Evolutionary conservation across 2,329 filamentous ascomycete species (phyloP).

Genomic region (Xylariaceae sp.): DNA sequence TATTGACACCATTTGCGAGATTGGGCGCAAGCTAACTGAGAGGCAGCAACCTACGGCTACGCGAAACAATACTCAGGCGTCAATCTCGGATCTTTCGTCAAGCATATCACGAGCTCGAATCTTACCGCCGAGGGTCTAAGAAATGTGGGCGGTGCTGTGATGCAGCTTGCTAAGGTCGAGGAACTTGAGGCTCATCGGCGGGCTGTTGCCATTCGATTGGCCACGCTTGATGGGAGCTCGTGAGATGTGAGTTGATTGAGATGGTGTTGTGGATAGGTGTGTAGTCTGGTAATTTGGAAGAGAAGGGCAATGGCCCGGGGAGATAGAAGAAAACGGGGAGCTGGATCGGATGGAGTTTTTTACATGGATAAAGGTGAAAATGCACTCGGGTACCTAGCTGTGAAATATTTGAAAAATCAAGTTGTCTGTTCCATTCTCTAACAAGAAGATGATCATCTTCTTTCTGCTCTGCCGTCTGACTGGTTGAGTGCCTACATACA

Average conservation of each 20-base stretch:
- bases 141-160: constrained; percentile 84
- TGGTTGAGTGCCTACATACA: too few relatives aligned
- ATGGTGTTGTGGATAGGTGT: too few relatives aligned
- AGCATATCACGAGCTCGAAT: constrained; percentile 95
- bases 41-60: constrained; percentile 87
- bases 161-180: constrained; percentile 92
- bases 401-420: too few relatives aligned
- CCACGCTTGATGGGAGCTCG: constrained; percentile 34
- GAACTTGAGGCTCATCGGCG: constrained; percentile 90
- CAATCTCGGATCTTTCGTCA: constrained; percentile 91
- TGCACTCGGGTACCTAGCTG: background rate
- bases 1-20: too few relatives aligned
- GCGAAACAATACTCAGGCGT: constrained; percentile 98
- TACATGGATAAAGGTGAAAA: background rate
- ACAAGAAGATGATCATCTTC: too few relatives aligned
- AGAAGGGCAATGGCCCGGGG: background rate
- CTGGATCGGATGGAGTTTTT: background rate
- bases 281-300: too few relatives aligned
- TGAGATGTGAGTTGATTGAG: too few relatives aligned
- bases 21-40: constrained; percentile 3
- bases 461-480: too few relatives aligned
- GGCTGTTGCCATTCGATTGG: constrained; percentile 80
- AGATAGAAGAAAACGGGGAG: background rate
- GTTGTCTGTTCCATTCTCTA: too few relatives aligned
- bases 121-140: constrained; percentile 79